These are phyloP conservation scores for Davidsoniella australis DNA, from an alignment of 2,329 filamentous ascomycete species.

Conservation along the genomic window DNA sequence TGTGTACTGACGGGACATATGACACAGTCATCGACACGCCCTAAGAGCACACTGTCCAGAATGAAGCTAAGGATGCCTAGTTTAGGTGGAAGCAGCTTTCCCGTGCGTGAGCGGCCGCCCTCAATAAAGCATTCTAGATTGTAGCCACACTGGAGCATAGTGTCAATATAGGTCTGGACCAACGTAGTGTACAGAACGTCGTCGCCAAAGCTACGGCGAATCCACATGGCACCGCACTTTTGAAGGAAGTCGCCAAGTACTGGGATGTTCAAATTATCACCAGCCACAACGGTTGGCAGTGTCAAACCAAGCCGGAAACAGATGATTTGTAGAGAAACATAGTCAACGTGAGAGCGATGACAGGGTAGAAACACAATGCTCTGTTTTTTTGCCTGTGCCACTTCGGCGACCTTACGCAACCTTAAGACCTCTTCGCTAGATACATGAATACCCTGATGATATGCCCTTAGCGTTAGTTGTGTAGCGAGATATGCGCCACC, in stretches of 20 bases:
- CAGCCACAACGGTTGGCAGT: conserved; percentile 79
- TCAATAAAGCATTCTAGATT: conserved; percentile 98
- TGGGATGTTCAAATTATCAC: conserved; percentile 92
- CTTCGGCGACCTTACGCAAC: conserved; percentile 62
- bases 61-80: conserved; percentile 90
- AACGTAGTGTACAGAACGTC: conserved; percentile 79
- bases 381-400: conserved; percentile 73
- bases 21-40: conserved; percentile 74
- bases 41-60: conserved; percentile 75
- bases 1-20: conserved; percentile 94
- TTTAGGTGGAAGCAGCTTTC: conserved; percentile 84
- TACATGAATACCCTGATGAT: conserved; percentile 94
- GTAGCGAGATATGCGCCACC: conserved; percentile 80
- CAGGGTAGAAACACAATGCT: conserved; percentile 92
- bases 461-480: conserved; percentile 78
- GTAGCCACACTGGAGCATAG: conserved; percentile 71
- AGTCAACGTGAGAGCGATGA: conserved; percentile 90
- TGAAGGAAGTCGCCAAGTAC: conserved; percentile 80
- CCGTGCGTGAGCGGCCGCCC: conserved; percentile 79
- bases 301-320: conserved; percentile 86
- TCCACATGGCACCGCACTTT: conserved; percentile 95
- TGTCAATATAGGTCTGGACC: conserved; percentile 95
- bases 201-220: conserved; percentile 78
- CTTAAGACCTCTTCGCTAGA: conserved; percentile 84
- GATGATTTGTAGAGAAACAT: conserved; percentile 84